Base-by-base conservation (phyloP, 225 moss, liverwort and hornwort species). In the Anthoceros angustus region DNA sequence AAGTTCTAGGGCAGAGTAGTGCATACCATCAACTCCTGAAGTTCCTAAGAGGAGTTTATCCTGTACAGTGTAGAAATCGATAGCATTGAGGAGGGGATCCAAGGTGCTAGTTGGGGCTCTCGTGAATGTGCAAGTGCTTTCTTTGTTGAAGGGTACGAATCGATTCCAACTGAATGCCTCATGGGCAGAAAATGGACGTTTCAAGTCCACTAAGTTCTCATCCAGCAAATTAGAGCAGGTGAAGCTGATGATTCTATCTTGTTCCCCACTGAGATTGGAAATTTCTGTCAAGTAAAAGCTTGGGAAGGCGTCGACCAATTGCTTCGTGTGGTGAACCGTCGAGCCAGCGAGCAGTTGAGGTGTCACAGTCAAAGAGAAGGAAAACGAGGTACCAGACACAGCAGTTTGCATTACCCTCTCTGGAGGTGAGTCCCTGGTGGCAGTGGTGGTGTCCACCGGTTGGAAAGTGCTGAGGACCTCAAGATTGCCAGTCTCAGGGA, bases 281-380 rank as follows among this genome's bases (percentile, higher is more conserved):
- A 55, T 9, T 55, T 55, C 55, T 55, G 55, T 15, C 0, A 55
- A 55, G 55, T 18, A 55, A 23, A 55, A 55, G 1, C n/a, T 20
- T 15, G 55, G 55, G 23, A 18, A 55, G 55, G 23, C 16, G 18
- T 55, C 55, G 5, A 20, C 55, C 4, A 7, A 18, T 5, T 18
- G 4, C n/a, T 0, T 3, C n/a, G 5, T 20, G n/a, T 55, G 0
- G 55, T 8, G 23, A 7, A 55, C 8, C n/a, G 6, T 23, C 8
- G 55, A 55, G n/a, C 55, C 55, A 55, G 55, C 55, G 23, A 55
- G 55, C 55, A 55, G 23, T 23, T 55, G 55, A 18, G 12, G 55
- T 5, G 23, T 20, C 8, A 15, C 0, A 55, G 18, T 20, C n/a
- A 55, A 15, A 20, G 55, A 55, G 55, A 55, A 55, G 55, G 55